These are phyloP conservation scores for Hypoxylon rubiginosum DNA, from an alignment of 2,329 filamentous ascomycete genomes.

Conservation along the genomic window DNA sequence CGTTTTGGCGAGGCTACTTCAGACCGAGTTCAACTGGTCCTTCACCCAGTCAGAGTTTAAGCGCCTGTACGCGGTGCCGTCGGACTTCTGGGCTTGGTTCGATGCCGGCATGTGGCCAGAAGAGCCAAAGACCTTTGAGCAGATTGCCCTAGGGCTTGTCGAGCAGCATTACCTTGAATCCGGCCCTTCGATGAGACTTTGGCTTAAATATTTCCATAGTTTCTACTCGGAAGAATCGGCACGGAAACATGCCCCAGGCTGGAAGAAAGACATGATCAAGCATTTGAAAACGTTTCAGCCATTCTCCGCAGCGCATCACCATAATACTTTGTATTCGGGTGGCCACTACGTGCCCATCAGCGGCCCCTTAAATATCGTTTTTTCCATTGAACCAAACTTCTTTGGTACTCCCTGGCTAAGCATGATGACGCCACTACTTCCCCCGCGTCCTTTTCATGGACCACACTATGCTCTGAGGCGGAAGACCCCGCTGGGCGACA, in stretches of 20 bases:
- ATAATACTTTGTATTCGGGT: slow-evolving; percentile 43
- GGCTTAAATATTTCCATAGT: slow-evolving; percentile 22
- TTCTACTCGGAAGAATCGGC: neutral
- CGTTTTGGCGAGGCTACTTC: slow-evolving; percentile 46
- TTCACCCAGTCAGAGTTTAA: neutral
- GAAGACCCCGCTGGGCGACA: neutral
- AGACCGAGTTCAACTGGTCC: slow-evolving; percentile 34
- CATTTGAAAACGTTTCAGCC: slow-evolving; percentile 36
- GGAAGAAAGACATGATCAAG: slow-evolving; percentile 42
- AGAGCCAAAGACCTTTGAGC: neutral
- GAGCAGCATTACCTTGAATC: slow-evolving; percentile 40
- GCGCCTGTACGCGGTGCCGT: neutral
- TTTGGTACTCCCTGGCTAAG: slow-evolving; percentile 10
- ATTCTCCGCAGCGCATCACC: slow-evolving; percentile 28
- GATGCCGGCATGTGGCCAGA: neutral
- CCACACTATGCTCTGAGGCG: neutral
- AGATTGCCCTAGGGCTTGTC: slow-evolving; percentile 29
- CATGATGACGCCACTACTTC: neutral
- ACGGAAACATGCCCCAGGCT: slow-evolving; percentile 19
- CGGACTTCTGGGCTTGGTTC: neutral
- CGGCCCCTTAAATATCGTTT: slow-evolving; percentile 56
- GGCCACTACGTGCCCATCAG: slow-evolving; percentile 53
- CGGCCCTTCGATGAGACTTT: slow-evolving; percentile 29
- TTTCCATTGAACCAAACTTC: slow-evolving; percentile 40
- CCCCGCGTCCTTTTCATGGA: neutral